Percentiles rank a stretch among this genome's conserved stretches.
Conservation (phyloP, 2,329 filamentous ascomycete genomes). For the Fusarium mundagurra region DNA sequence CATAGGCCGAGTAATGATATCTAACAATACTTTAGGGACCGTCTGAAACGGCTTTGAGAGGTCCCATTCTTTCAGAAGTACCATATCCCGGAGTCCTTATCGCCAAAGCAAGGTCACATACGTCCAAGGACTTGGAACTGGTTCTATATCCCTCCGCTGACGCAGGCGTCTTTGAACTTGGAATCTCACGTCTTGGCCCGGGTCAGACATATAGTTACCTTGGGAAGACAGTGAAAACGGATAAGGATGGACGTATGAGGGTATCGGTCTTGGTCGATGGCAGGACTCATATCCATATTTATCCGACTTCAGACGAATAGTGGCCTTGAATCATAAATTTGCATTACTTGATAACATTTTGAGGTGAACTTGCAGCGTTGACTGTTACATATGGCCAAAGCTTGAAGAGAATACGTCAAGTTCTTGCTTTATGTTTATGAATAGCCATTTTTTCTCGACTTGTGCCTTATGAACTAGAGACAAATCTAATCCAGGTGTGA, state of each 20-base stretch:
- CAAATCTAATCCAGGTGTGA: no score
- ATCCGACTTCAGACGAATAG: neutral
- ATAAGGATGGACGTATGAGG: neutral
- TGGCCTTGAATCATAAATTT: neutral
- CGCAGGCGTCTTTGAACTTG: neutral
- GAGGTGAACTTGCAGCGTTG: rapidly evolving
- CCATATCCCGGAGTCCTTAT: neutral
- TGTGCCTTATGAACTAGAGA: no score
- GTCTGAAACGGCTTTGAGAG: neutral
- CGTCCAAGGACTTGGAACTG: neutral
- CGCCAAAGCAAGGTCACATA: neutral
- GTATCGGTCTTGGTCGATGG: rapidly evolving
- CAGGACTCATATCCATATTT: neutral
- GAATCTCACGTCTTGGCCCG: neutral
- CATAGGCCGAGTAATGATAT: rapidly evolving
- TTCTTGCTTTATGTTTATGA: neutral
- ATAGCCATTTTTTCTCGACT: no score
- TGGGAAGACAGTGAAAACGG: neutral
- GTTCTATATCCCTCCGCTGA: neutral
- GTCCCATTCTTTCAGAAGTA: neutral
- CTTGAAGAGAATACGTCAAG: neutral
- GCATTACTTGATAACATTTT: neutral
- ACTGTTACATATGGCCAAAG: neutral
- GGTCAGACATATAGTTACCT: neutral
- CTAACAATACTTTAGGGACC: neutral